Base-by-base conservation (phyloP, 1,139 yeast species). In the Kluyveromyces marxianus region DNA sequence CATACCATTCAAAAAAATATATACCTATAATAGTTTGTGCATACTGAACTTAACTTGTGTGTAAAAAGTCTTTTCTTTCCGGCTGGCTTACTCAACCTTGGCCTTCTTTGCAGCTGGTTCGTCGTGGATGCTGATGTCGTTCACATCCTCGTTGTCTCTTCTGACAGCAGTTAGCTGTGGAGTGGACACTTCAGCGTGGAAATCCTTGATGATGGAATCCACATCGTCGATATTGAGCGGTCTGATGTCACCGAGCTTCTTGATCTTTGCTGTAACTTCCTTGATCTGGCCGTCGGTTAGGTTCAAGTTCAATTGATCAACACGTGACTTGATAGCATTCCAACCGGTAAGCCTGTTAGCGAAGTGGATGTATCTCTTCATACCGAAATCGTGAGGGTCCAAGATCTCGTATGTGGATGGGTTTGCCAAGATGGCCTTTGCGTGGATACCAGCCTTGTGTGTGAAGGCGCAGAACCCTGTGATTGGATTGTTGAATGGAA, bases 401-500 rank as follows among this genome's bases (percentile, higher is more conserved):
- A 92, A 78, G 61, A 92, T 92, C 75, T 92, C 98, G 68, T 92
- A 92, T 35, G 97, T 92, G 37, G 96, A 88, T 54, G 98, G 98
- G 72, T 92, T 92, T 52, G 98, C 98, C 59, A 92, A 79, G 60
- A 92, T 92, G 49, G 97, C 97, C 77, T 92, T 92, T 62, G 98
- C 97, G 67, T 92, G 98, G 63, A 92, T 90, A 73, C 98, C 98
- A 47, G 98, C 98, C 77, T 92, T 92, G 76, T 92, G 98, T 48
- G 98, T 92, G 73, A 92, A 92, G 45, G 98, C 98, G 75, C 97
- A 92, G 83, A 92, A 92, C 47, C 98, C 98, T 42, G 98, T 92
- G 68, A 92, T 89, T 58, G 97, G 97, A 74, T 92, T 92, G 79
- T 92, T 92, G 77, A 92, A 92, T 51, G 98, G 98, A 63, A 92